Evolutionary conservation across 805 yeast genomes (phyloP).

Genomic region (Cyberlindnera veronae): DNA sequence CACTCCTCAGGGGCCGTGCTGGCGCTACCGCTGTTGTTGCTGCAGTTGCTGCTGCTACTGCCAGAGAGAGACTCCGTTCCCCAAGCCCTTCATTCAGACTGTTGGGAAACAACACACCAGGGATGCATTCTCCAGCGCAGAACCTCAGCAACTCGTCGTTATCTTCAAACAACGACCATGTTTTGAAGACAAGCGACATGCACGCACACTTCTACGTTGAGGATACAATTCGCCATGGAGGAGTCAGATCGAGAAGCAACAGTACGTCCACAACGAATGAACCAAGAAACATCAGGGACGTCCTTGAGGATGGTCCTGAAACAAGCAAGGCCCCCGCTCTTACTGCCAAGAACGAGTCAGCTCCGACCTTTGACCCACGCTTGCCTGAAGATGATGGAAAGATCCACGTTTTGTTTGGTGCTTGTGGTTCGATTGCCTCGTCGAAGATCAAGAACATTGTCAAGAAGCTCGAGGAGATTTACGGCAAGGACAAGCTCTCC

Average conservation of each 20-base stretch:
- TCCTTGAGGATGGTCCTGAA: conserved; percentile 10
- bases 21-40: conserved; percentile 38
- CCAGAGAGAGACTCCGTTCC: conserved; percentile 28
- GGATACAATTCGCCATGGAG: conserved; percentile 56
- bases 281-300: conserved; percentile 10
- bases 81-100: conserved; percentile 14
- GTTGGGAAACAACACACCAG: conserved; percentile 1
- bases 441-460: conserved; percentile 76
- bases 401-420: conserved; percentile 79
- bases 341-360: conserved; percentile 34
- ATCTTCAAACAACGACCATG: conserved; percentile 16
- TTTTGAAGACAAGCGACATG: conserved; percentile 37
- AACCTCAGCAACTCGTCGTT: conserved; percentile 22
- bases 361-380: conserved; percentile 55
- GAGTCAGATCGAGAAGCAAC: conserved; percentile 31
- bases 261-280: conserved; percentile 24
- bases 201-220: conserved; percentile 79
- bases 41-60: conserved; percentile 38
- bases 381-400: conserved; percentile 83
- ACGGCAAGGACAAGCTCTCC: conserved; percentile 68
- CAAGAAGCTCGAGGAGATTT: conserved; percentile 75
- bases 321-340: neutral
- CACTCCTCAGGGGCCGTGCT: conserved; percentile 36
- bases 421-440: conserved; percentile 86
- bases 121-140: conserved; percentile 4